These are phyloP conservation scores for Thuja plicata DNA, from an alignment of 83 land plant species.

Conservation along the genomic window DNA sequence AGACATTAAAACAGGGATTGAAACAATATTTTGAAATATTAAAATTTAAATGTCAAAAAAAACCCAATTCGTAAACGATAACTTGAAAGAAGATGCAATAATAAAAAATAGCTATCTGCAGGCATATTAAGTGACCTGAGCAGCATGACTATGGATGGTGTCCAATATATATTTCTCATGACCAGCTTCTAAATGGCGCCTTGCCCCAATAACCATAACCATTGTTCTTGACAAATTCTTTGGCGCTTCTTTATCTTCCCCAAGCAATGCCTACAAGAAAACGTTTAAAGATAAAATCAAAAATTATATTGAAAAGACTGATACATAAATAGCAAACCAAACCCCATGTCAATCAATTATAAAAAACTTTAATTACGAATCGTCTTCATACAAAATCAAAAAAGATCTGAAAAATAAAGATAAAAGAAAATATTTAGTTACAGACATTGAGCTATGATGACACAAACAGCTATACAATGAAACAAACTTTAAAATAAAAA, in stretches of 20 bases:
- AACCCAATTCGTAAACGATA: neutral
- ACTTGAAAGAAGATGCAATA: neutral
- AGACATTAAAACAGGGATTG: neutral
- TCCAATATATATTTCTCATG: slow-evolving; percentile 95
- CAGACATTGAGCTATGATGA: slow-evolving; percentile 4
- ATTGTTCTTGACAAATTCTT: slow-evolving; percentile 56
- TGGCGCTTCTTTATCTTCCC: slow-evolving; percentile 52
- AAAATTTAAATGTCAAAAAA: neutral
- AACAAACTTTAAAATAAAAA: neutral
- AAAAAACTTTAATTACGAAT: neutral
- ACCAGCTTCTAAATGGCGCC: slow-evolving; percentile 90
- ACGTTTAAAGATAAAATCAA: neutral
- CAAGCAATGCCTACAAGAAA: slow-evolving; percentile 48
- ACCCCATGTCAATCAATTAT: neutral
- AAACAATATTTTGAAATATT: neutral
- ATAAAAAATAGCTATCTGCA: neutral
- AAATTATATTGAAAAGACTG: neutral
- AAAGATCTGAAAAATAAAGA: neutral
- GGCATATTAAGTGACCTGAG: slow-evolving; percentile 56
- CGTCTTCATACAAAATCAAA: neutral
- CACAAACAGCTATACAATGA: neutral
- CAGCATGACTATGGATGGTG: slow-evolving; percentile 89
- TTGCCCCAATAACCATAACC: slow-evolving; percentile 83
- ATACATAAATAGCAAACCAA: neutral
- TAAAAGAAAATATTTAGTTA: neutral